Base-by-base conservation (phyloP, 176 grass and related monocot species). In the Poa pratensis region DNA sequence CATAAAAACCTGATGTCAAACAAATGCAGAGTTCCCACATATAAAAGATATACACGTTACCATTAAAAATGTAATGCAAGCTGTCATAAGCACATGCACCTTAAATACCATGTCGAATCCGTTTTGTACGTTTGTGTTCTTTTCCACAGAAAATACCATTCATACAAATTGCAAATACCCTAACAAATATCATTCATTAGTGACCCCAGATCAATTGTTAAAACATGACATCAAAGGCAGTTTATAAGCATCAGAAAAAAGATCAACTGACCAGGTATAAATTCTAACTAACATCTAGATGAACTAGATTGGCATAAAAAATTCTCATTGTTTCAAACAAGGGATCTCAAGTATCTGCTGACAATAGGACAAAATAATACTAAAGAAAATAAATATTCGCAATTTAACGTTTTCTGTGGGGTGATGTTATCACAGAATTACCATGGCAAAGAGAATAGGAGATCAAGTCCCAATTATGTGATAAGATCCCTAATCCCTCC, bases 261-360 rank as follows among this genome's bases (percentile, higher is more conserved):
- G 3, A 72, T 49, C 65, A 80, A 60, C 55, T 63, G 22, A 82
- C 74, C 9, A 24, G 0, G 18, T 82, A 28, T 11, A 68, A 48
- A 17, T 55, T 22, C 40, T 45, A 39, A 46, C 18, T 9, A 81
- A 82, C 45, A 74, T 86, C 39, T 13, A 43, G 76, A 81, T 57
- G 69, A 75, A 81, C 17, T 75, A n/a, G 17, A 75, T 50, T 66
- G 57, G 16, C 18, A 32, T 12, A 1, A 26, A 13, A 32, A 67
- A 27, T 20, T 20, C 9, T 32, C 9, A 53, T 68, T 13, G 48
- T 30, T 81, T 14, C 17, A 81, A 75, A 75, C 5, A 68, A 68
- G 35, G 40, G 48, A 69, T 81, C 30, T 1, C 20, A 39, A 57
- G 18, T 35, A 37, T 76, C 18, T 76, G 18, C 53, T 55, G 2